phyloP scores from a whole-genome alignment of 306 rosid genomes.

The Citrullus mucosospermus region DNA sequence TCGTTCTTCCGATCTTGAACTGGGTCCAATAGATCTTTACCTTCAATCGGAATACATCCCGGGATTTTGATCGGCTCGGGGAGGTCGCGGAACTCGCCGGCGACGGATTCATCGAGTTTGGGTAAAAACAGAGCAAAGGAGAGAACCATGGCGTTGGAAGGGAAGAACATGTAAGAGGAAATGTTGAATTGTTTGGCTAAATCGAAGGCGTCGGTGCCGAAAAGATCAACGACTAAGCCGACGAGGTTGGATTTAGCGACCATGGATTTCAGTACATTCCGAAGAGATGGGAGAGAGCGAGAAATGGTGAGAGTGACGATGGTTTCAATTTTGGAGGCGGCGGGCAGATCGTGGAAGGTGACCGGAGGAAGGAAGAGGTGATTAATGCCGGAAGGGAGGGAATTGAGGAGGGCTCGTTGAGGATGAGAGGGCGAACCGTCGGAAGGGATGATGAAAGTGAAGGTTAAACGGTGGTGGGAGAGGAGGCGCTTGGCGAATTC shows the following conservation, averaged over 20 bases:
- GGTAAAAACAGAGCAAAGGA: conserved; percentile 33
- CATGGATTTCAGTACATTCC: background rate
- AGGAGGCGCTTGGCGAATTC: conserved; percentile 52
- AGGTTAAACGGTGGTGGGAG: conserved; percentile 16
- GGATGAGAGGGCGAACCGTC: conserved; percentile 42
- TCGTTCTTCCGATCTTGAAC: conserved; percentile 47
- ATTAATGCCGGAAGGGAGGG: conserved; percentile 19
- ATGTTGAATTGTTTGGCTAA: conserved; percentile 25
- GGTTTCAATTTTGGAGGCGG: conserved; percentile 19
- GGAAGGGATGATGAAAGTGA: conserved; percentile 44
- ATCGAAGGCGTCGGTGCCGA: conserved; percentile 54
- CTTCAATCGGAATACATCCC: conserved; percentile 43
- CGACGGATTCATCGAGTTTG: conserved; percentile 21
- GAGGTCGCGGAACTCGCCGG: conserved; percentile 33
- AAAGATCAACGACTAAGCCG: conserved; percentile 39
- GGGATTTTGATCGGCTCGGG: conserved; percentile 38
- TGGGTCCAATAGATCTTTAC: conserved; percentile 38
- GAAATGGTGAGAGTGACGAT: conserved; percentile 26
- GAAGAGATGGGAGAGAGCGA: conserved; percentile 21
- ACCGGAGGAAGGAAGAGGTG: conserved; percentile 29
- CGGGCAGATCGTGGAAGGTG: conserved; percentile 23
- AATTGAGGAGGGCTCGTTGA: conserved; percentile 28
- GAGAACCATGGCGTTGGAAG: conserved; percentile 33
- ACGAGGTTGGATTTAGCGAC: background rate
- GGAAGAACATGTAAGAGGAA: conserved; percentile 30